phyloP scores from a whole-genome alignment of 805 yeast species.

The Spathaspora passalidarum region DNA sequence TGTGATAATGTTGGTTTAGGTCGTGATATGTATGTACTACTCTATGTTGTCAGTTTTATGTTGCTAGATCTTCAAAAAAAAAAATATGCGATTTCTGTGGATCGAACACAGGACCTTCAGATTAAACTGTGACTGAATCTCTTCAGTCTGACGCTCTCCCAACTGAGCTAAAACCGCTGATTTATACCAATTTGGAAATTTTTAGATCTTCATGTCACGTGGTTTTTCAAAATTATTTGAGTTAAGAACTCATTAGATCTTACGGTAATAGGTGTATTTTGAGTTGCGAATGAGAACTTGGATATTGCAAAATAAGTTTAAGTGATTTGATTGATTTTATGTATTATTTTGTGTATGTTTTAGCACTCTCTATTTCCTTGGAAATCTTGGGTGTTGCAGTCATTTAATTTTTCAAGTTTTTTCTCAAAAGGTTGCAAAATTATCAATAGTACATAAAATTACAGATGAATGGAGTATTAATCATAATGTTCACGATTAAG shows the following conservation, averaged over 20 bases:
- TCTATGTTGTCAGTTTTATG: too few species aligned
- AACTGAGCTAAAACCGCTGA: constrained; percentile 34
- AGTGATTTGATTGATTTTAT: too few species aligned
- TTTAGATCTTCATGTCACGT: not conserved
- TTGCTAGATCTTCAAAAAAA: constrained; percentile 11
- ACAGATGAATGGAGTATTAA: too few species aligned
- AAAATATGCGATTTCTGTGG: constrained; percentile 65
- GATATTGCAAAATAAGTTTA: too few species aligned
- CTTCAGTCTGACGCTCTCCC: constrained; percentile 40
- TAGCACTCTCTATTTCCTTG: too few species aligned
- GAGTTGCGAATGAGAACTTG: too few species aligned
- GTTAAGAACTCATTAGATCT: too few species aligned
- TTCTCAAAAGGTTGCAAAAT: not conserved
- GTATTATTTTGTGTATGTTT: too few species aligned
- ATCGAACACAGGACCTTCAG: constrained; percentile 90
- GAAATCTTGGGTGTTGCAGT: not conserved
- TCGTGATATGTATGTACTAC: too few species aligned
- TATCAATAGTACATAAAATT: too few species aligned
- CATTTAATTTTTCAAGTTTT: not conserved
- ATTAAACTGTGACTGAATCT: constrained; percentile 36
- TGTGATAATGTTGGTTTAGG: too few species aligned
- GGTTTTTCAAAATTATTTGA: not conserved
- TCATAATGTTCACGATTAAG: not conserved
- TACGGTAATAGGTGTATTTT: not conserved
- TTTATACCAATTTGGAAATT: not conserved